Evolutionary conservation across 257 asterid species (phyloP).

Genomic region (Ocimum tenuiflorum): DNA sequence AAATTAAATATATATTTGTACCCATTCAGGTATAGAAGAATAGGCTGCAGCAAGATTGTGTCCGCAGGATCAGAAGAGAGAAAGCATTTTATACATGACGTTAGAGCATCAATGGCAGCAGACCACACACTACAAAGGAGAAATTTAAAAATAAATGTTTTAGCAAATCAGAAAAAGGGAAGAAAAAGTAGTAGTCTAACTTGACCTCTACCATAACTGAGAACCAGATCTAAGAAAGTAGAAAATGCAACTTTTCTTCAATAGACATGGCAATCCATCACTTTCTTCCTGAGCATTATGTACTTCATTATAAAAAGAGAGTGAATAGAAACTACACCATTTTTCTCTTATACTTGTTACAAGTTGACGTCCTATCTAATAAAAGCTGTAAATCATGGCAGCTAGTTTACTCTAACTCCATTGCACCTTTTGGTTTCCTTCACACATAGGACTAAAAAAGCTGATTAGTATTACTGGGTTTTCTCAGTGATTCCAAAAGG

Average conservation of each 20-base stretch:
- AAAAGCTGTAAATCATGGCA: background rate
- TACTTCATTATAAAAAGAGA: background rate
- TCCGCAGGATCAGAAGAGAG: constrained; percentile 61
- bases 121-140: constrained; percentile 76
- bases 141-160: constrained; percentile 15
- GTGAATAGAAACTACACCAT: too few species aligned
- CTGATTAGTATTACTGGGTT: background rate
- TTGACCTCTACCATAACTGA: background rate
- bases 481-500: background rate
- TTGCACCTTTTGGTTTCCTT: background rate
- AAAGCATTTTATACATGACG: constrained; percentile 72
- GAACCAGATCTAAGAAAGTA: constrained; percentile 1
- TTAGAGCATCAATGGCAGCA: constrained; percentile 88
- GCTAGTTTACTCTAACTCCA: background rate
- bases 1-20: constrained; percentile 18
- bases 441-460: background rate
- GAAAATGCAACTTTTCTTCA: background rate
- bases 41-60: constrained; percentile 84
- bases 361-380: background rate
- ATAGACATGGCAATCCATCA: background rate
- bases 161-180: background rate
- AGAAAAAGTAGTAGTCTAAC: background rate
- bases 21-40: constrained; percentile 84
- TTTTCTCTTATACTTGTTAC: background rate
- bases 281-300: background rate